phyloP scores from a whole-genome alignment of 345 rosid genomes.

The Camelina laxa region DNA sequence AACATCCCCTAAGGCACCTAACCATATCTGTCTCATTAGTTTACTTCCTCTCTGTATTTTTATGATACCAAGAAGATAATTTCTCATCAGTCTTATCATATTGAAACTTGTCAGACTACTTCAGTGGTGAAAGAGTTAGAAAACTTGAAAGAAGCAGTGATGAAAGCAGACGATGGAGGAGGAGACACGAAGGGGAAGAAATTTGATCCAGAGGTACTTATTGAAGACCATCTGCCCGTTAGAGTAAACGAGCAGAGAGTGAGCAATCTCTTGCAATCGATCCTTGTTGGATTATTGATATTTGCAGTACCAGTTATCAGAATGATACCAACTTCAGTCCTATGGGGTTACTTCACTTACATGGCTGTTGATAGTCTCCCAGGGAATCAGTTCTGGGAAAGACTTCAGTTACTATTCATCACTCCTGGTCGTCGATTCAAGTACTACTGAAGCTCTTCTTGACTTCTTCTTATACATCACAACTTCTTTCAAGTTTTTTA shows the following conservation, averaged over 20 bases:
- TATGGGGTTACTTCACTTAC: constrained; percentile 93
- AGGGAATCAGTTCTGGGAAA: constrained; percentile 89
- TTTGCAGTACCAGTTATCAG: constrained; percentile 65
- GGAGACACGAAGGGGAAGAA: constrained; percentile 48
- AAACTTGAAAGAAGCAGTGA: constrained; percentile 72
- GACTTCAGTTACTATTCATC: constrained; percentile 70
- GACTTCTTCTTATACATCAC: neutral
- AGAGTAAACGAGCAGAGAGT: constrained; percentile 85
- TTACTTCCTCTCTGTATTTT: neutral
- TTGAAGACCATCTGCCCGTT: constrained; percentile 73
- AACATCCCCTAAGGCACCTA: constrained; percentile 51
- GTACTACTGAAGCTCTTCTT: constrained; percentile 50
- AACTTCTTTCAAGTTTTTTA: neutral
- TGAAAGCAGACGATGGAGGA: constrained; percentile 59
- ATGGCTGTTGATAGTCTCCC: constrained; percentile 94
- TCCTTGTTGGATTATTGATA: constrained; percentile 64
- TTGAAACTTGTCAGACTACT: constrained; percentile 46
- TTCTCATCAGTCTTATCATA: constrained; percentile 36
- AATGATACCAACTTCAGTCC: constrained; percentile 75
- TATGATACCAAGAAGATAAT: constrained; percentile 3
- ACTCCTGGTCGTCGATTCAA: constrained; percentile 74
- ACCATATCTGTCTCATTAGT: constrained; percentile 2
- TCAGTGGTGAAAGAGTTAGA: constrained; percentile 65
- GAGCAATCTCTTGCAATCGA: constrained; percentile 78
- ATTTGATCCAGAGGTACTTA: constrained; percentile 71